A percentile compares a stretch with the other conserved stretches of the same genome.
These are phyloP conservation scores for Suillus subalutaceus DNA, from an alignment of 768 basidiomycete species.

Conservation along the genomic window DNA sequence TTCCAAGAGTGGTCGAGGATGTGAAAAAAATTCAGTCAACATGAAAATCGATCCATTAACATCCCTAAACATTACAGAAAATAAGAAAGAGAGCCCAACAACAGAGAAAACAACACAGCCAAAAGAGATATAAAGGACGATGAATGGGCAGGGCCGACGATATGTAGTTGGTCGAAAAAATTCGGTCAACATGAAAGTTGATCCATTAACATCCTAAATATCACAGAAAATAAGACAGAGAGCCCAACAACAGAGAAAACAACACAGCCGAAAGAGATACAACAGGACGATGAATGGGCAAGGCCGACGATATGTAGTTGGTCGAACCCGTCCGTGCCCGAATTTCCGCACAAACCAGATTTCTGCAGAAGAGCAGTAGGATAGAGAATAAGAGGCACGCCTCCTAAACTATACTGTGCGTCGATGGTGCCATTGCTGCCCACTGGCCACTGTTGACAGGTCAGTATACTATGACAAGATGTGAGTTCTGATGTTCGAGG, in stretches of 20 bases:
- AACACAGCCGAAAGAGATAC: neutral
- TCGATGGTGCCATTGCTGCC: slow-evolving; percentile 66
- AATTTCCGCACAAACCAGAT: slow-evolving; percentile 42
- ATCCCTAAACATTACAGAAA: slow-evolving; percentile 3
- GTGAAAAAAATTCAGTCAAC: too few relatives aligned
- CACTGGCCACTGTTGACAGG: slow-evolving; percentile 68
- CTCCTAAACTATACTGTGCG: slow-evolving; percentile 66
- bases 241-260: slow-evolving; percentile 14
- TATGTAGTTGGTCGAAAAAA: neutral
- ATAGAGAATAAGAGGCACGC: slow-evolving; percentile 58
- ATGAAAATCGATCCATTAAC: neutral
- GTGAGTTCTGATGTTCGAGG: slow-evolving; percentile 7
- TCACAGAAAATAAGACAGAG: slow-evolving; percentile 8
- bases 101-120: slow-evolving; percentile 11
- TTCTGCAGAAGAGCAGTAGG: slow-evolving; percentile 38
- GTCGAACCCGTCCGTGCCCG: neutral
- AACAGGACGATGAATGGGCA: neutral
- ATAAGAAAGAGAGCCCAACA: slow-evolving; percentile 10
- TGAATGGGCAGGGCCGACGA: slow-evolving; percentile 13
- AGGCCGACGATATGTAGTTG: slow-evolving; percentile 13
- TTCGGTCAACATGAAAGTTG: neutral
- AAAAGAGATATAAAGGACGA: slow-evolving; percentile 3
- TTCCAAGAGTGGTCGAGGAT: neutral
- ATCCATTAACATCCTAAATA: neutral
- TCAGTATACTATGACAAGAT: slow-evolving; percentile 51